phyloP scores from a whole-genome alignment of 2,329 filamentous ascomycete species.

The Claviceps paspali region DNA sequence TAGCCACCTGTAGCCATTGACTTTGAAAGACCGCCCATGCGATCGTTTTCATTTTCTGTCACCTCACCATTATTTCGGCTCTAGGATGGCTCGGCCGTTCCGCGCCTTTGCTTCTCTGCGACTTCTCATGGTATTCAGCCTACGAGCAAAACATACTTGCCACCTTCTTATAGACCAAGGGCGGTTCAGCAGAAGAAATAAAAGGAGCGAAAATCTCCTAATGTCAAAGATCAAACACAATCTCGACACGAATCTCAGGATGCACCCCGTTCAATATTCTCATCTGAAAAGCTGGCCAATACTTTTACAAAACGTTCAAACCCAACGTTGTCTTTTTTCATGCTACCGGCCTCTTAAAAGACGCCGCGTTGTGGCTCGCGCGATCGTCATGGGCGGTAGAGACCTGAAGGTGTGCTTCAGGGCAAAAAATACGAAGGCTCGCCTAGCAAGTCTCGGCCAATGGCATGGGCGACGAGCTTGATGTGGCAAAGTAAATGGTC shows the following conservation, averaged over 20 bases:
- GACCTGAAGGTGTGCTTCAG: too few relatives aligned
- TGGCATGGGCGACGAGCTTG: slow-evolving; percentile 4
- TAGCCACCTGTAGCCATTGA: too few relatives aligned
- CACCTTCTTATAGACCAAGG: neutral
- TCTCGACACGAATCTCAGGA: neutral
- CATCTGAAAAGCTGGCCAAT: slow-evolving; percentile 8
- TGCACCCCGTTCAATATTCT: neutral
- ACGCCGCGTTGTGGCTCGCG: neutral
- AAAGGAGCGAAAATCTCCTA: neutral
- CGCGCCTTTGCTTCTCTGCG: too few relatives aligned
- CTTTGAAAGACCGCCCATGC: too few relatives aligned
- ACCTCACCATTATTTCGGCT: too few relatives aligned
- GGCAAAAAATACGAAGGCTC: neutral
- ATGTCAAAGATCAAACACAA: neutral
- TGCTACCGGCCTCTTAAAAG: neutral
- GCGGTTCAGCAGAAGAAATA: neutral
- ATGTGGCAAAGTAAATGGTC: slow-evolving; percentile 1
- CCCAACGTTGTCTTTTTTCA: neutral
- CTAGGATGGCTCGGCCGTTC: too few relatives aligned
- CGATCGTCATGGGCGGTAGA: too few relatives aligned
- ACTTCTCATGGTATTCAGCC: too few relatives aligned
- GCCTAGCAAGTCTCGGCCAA: slow-evolving; percentile 8
- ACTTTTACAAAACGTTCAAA: slow-evolving; percentile 7
- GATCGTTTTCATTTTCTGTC: too few relatives aligned
- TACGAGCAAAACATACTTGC: too few relatives aligned